Conservation (phyloP, 1,139 yeast genomes). For the Suhomyces yuchorum region DNA sequence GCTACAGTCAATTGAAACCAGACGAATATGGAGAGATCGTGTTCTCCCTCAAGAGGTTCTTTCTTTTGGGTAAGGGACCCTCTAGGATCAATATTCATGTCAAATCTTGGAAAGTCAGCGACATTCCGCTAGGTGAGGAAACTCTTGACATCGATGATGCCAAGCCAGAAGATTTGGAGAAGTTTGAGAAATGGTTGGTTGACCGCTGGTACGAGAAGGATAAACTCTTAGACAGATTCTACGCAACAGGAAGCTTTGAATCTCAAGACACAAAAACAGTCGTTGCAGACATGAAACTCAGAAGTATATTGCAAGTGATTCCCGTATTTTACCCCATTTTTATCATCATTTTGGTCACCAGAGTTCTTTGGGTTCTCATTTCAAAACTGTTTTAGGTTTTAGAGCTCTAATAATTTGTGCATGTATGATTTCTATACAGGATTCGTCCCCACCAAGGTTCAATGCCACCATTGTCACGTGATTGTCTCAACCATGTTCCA, state of each 20-base stretch:
- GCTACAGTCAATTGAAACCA: slow-evolving; percentile 67
- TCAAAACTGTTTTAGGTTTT: background rate
- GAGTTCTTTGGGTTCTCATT: slow-evolving; percentile 12
- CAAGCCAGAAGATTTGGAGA: slow-evolving; percentile 38
- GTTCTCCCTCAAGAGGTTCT: slow-evolving; percentile 66
- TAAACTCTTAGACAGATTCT: slow-evolving; percentile 59
- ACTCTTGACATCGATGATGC: slow-evolving; percentile 49
- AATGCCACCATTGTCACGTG: too few relatives aligned
- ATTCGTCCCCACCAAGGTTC: too few relatives aligned
- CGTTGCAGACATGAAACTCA: slow-evolving; percentile 14
- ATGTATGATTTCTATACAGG: too few relatives aligned
- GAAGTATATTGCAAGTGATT: slow-evolving; percentile 20
- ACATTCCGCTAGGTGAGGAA: slow-evolving; percentile 67
- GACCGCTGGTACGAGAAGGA: slow-evolving; percentile 83
- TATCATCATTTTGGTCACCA: slow-evolving; percentile 10
- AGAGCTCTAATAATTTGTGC: background rate
- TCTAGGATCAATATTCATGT: slow-evolving; percentile 62
- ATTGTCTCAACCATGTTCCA: background rate
- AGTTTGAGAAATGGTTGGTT: slow-evolving; percentile 75
- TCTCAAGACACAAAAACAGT: slow-evolving; percentile 23
- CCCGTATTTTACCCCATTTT: slow-evolving; percentile 19
- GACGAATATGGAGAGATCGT: slow-evolving; percentile 77
- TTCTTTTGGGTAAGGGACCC: slow-evolving; percentile 74
- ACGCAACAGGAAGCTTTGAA: slow-evolving; percentile 57
- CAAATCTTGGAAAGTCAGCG: slow-evolving; percentile 55